Evolutionary conservation across 148 eudicot genomes (phyloP).

Genomic region (Camellia sinensis): DNA sequence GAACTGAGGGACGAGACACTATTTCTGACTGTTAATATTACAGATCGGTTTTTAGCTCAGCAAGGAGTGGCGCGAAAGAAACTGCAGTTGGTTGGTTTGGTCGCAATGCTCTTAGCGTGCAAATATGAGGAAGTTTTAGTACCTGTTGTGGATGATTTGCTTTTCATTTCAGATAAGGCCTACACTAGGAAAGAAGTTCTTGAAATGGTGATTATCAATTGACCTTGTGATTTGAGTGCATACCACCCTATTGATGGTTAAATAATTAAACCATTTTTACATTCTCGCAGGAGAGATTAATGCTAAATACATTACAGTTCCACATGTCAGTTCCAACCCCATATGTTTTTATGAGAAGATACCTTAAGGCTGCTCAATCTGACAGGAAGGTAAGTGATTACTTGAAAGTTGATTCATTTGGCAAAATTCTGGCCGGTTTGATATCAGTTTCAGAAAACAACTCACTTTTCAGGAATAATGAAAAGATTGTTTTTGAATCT

Average conservation of each 20-base stretch:
- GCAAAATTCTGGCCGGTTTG: not conserved
- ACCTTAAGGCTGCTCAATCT: conserved; percentile 80
- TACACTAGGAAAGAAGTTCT: conserved; percentile 69
- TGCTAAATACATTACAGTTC: conserved; percentile 72
- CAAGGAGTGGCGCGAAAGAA: conserved; percentile 67
- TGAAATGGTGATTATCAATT: conserved; percentile 54
- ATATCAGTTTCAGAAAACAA: no score
- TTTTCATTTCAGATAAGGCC: conserved; percentile 85
- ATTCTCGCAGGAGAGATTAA: conserved; percentile 52
- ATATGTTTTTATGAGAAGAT: conserved; percentile 68
- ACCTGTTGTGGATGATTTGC: conserved; percentile 78
- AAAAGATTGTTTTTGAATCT: no score
- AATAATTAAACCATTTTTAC: not conserved
- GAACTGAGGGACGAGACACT: conserved; percentile 79
- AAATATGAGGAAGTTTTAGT: conserved; percentile 91
- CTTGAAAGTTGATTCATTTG: not conserved
- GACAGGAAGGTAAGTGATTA: conserved; percentile 37
- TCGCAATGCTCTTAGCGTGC: conserved; percentile 85
- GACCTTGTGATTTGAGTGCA: not conserved
- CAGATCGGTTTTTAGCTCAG: conserved; percentile 73
- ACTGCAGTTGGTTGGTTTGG: conserved; percentile 82
- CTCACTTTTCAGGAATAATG: no score
- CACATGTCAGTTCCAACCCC: conserved; percentile 84
- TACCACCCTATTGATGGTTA: not conserved
- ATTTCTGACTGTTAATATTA: conserved; percentile 69